A percentile compares a stretch with the other conserved stretches of the same genome.
phyloP scores from a whole-genome alignment of 108 stramenopile species.

The Skeletonema potamos region DNA sequence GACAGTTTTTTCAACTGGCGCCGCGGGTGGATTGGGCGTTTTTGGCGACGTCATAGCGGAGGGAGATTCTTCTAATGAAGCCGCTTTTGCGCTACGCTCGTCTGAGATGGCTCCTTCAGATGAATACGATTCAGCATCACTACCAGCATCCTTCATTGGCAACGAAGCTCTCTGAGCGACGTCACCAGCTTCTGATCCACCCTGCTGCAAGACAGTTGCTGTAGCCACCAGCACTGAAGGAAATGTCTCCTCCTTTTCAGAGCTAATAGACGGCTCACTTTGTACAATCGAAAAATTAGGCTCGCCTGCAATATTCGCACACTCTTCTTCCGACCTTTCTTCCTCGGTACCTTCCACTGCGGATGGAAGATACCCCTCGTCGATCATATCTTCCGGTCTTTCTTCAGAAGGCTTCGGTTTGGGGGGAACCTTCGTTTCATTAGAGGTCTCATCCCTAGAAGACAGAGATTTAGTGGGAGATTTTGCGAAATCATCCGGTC shows the following conservation, averaged over 20 bases:
- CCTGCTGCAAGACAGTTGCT: background rate
- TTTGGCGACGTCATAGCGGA: background rate
- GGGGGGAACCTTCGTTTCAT: background rate
- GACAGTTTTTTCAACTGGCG: background rate
- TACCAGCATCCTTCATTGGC: background rate
- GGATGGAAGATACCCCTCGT: conserved; percentile 4
- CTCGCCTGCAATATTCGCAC: background rate
- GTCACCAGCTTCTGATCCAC: background rate
- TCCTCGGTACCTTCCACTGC: conserved; percentile 17
- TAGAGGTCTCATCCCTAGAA: background rate
- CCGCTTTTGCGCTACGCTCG: background rate
- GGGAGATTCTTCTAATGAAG: background rate
- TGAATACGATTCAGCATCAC: background rate
- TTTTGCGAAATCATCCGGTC: background rate
- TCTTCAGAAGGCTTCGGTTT: background rate
- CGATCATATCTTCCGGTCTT: conserved; percentile 4
- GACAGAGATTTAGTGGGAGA: background rate
- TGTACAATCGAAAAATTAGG: background rate
- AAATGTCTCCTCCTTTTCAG: background rate
- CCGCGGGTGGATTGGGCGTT: background rate
- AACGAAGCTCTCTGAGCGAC: background rate
- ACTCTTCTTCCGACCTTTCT: conserved; percentile 15
- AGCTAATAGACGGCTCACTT: background rate
- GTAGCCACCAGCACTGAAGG: background rate
- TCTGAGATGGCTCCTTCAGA: background rate